Base-by-base conservation (phyloP, 345 rosid species). In the Populus nigra region DNA sequence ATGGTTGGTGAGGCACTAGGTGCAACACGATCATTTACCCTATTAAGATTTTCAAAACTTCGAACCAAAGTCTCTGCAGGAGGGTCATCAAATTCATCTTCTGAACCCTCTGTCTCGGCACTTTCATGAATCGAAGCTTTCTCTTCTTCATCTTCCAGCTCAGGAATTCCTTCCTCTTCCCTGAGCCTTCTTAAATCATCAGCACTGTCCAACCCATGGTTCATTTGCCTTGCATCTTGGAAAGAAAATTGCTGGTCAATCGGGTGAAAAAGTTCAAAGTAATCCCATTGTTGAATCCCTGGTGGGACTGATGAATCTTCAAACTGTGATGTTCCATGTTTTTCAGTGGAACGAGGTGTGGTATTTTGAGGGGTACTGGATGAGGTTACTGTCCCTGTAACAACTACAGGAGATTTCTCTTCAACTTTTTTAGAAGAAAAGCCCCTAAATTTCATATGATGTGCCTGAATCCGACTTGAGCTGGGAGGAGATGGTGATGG, bases 211-310 rank as follows among this genome's bases (percentile, higher is more conserved):
- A 77, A 66, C 62, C 78, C 86, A 47, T 73, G 86, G 65, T 69
- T 79, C 76, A 18, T 41, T 73, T 82, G 85, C 73, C 82, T 86
- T 22, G 83, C 91, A 68, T 86, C 89, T 78, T 85, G 88, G 76
- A 86, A 84, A 38, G 98, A 86, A 78, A 89, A 84, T 59, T 87
- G 90, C 73, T 78, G 77, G 77, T 91, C 97, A 33, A 84, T 83
- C 23, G 96, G 94, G 81, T 89, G 93, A 79, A 69, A 82, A 79
- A 86, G 89, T 72, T 86, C 91, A 85, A 96, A 93, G 83, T 83
- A 96, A 86, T 96, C 99, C 99, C 99, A 96, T 13, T 83, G 90
- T 16, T 92, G 89, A 47, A 88, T 82, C 79, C 85, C 92, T 63
- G 92, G 70, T 5, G 91, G 88, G 65, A 76, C 65, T 33, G 88